Percentiles rank a stretch among this genome's conserved stretches.
Conservation (phyloP, 331 rosid genomes). For the Quercus lobata region DNA sequence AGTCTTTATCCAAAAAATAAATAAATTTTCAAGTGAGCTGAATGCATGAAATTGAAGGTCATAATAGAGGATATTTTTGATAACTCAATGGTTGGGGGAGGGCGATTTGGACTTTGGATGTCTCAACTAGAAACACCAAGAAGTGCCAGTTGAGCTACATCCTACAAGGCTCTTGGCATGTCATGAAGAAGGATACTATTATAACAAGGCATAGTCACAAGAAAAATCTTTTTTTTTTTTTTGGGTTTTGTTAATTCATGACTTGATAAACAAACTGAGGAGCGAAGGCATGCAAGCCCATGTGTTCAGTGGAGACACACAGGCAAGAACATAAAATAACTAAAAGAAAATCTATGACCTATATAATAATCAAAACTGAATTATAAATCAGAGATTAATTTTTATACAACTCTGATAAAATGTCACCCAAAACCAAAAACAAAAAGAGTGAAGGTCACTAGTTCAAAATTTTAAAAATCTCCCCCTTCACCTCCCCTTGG, state of each 20-base stretch:
- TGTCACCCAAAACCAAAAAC: no score
- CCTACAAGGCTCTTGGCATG: no score
- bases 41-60: slow-evolving; percentile 7
- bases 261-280: not conserved
- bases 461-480: no score
- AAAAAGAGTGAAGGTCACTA: no score
- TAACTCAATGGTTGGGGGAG: no score
- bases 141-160: no score
- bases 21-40: not conserved
- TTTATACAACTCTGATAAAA: not conserved
- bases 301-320: not conserved
- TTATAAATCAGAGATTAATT: not conserved
- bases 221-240: not conserved
- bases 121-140: no score
- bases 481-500: no score
- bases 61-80: not conserved
- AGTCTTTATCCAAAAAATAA: not conserved
- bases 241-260: not conserved
- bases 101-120: no score
- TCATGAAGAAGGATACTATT: not conserved
- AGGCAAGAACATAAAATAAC: not conserved
- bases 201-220: not conserved
- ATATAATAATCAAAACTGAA: not conserved
- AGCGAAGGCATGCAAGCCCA: not conserved
- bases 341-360: not conserved